Evolutionary conservation across 805 yeast species (phyloP).

Genomic region (Spathaspora sp.): DNA sequence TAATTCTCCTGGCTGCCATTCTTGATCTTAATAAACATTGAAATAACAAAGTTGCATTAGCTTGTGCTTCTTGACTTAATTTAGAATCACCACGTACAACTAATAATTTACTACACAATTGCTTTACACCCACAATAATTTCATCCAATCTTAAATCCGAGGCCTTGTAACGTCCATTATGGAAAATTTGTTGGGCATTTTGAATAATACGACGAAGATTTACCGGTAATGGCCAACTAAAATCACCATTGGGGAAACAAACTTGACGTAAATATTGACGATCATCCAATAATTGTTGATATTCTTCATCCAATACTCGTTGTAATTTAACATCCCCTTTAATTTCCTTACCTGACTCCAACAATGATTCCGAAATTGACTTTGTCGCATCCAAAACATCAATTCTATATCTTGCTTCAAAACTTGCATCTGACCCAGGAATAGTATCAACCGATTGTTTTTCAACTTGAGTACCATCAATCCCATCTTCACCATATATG

Average conservation of each 20-base stretch:
- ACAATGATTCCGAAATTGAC: constrained; percentile 63
- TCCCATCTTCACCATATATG: constrained; percentile 97
- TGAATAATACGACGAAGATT: constrained; percentile 94
- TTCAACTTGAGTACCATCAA: constrained; percentile 97
- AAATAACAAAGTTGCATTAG: constrained; percentile 85
- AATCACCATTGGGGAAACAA: constrained; percentile 91
- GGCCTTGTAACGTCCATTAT: constrained; percentile 84
- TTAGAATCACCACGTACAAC: constrained; percentile 82
- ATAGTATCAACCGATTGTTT: constrained; percentile 93
- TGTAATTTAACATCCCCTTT: constrained; percentile 86
- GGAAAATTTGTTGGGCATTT: constrained; percentile 96
- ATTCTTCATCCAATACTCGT: constrained; percentile 77
- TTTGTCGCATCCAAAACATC: constrained; percentile 71
- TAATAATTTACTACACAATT: constrained; percentile 59
- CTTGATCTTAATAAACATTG: constrained; percentile 91
- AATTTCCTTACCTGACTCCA: constrained; percentile 89
- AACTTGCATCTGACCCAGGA: constrained; percentile 84
- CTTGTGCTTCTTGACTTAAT: constrained; percentile 80
- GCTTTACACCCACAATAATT: constrained; percentile 67
- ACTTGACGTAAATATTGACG: constrained; percentile 73
- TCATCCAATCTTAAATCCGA: constrained; percentile 86
- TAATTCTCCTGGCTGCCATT: constrained; percentile 82
- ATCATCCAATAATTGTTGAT: constrained; percentile 69
- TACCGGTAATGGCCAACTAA: constrained; percentile 96
- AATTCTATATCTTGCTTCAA: constrained; percentile 79